Evolutionary conservation across 495 filamentous ascomycete species (phyloP).

Genomic region (Lentithecium fluviatile): DNA sequence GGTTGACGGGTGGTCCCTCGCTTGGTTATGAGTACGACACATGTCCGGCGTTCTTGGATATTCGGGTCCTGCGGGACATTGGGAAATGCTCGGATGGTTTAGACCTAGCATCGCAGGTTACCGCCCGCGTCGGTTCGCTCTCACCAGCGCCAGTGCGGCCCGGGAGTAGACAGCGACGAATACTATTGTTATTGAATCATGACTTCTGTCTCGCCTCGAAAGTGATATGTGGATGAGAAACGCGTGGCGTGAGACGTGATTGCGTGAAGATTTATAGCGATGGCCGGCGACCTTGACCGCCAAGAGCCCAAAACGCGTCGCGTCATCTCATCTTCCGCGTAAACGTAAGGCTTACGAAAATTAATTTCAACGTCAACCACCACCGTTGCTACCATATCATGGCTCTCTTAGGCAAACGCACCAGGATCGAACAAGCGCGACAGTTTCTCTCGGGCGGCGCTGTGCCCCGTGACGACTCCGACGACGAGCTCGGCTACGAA

Average conservation of each 20-base stretch:
- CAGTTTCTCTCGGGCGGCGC: constrained; percentile 64
- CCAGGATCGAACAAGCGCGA: constrained; percentile 49
- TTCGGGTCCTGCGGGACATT: constrained; percentile 7
- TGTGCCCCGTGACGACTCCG: constrained; percentile 78
- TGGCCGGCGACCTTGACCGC: constrained; percentile 6
- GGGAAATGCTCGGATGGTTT: constrained; percentile 14
- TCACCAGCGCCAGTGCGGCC: constrained; percentile 2
- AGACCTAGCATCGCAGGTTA: constrained; percentile 11
- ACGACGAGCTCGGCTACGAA: constrained; percentile 84
- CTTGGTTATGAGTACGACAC: constrained; percentile 17
- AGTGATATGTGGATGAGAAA: too few species aligned
- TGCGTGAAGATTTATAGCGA: neutral
- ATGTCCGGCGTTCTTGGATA: constrained; percentile 22
- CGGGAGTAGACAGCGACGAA: neutral
- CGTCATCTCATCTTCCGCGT: too few species aligned
- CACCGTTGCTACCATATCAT: constrained; percentile 3
- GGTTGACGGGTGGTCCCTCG: constrained; percentile 13
- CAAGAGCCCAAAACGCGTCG: constrained; percentile 21
- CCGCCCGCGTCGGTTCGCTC: neutral
- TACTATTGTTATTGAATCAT: neutral
- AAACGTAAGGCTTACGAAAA: constrained; percentile 26
- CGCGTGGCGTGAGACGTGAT: neutral
- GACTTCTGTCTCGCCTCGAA: neutral
- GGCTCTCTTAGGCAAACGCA: constrained; percentile 29
- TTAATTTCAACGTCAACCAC: constrained; percentile 5